Percentiles rank a stretch among this genome's conserved stretches.
Evolutionary conservation across 257 asterid genomes (phyloP).

Genomic region (Mentha longifolia): DNA sequence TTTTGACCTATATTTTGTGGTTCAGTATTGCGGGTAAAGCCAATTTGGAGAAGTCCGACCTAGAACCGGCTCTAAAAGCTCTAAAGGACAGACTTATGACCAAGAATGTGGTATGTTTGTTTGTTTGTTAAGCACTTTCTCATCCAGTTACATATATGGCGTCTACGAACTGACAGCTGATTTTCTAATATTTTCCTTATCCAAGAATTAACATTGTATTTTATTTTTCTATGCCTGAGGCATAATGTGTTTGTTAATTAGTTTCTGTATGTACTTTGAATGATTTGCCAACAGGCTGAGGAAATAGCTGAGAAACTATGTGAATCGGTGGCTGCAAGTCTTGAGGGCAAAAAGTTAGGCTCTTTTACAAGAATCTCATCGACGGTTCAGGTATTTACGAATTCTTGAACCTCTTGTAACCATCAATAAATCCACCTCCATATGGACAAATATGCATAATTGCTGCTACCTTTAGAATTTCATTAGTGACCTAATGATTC

Average conservation of each 20-base stretch:
- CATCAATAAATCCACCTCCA: not conserved
- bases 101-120: constrained; percentile 91
- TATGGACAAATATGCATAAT: constrained; percentile 1
- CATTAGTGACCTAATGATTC: constrained; percentile 24
- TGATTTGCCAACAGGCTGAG: constrained; percentile 71
- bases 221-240: not conserved
- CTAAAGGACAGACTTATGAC: constrained; percentile 98
- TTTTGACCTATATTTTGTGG: constrained; percentile 1
- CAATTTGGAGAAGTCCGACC: constrained; percentile 83
- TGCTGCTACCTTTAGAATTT: constrained; percentile 11
- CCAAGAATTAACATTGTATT: not conserved
- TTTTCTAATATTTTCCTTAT: constrained; percentile 5
- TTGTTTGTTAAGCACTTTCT: not conserved
- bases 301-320: constrained; percentile 98
- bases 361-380: constrained; percentile 95
- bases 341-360: constrained; percentile 88
- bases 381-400: constrained; percentile 73
- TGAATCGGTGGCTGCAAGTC: constrained; percentile 96
- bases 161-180: not conserved
- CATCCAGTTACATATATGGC: not conserved
- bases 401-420: not conserved
- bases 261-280: not conserved
- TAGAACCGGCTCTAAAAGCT: constrained; percentile 93
- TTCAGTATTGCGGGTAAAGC: constrained; percentile 92
- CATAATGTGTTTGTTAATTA: not conserved